Percentiles rank a stretch among this genome's conserved stretches.
Evolutionary conservation across 768 basidiomycete genomes (phyloP).

Genomic region (Kwoniella dendrophila): DNA sequence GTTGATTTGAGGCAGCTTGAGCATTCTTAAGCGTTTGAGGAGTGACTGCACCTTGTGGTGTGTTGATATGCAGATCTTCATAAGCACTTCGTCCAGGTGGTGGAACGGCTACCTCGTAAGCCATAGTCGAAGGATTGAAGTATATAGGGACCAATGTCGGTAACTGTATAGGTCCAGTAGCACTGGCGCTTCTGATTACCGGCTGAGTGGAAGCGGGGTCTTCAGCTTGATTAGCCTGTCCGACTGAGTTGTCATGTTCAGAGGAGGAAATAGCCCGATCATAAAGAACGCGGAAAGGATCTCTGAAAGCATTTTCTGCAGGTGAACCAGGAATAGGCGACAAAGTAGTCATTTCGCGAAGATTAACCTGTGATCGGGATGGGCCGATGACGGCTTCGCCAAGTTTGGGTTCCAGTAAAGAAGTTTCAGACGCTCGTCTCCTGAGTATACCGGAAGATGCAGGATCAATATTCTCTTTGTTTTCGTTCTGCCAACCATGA

Average conservation of each 20-base stretch:
- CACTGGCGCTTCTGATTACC: too few species aligned
- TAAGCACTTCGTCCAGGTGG: slow-evolving; percentile 3
- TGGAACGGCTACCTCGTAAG: slow-evolving; percentile 11
- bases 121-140: slow-evolving; percentile 15
- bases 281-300: slow-evolving; percentile 8
- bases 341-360: slow-evolving; percentile 14
- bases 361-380: slow-evolving; percentile 16
- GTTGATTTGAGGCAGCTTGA: background rate
- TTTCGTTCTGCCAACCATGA: background rate
- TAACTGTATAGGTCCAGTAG: background rate
- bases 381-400: slow-evolving; percentile 8
- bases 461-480: slow-evolving; percentile 19
- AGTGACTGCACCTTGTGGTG: background rate
- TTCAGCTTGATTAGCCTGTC: background rate
- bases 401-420: slow-evolving; percentile 9
- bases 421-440: slow-evolving; percentile 18
- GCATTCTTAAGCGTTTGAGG: slow-evolving; percentile 2
- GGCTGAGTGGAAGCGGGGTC: background rate
- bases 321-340: slow-evolving; percentile 35
- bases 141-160: background rate
- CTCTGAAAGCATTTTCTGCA: background rate
- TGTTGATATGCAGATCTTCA: slow-evolving; percentile 9
- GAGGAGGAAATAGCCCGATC: background rate
- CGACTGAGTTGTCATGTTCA: background rate
- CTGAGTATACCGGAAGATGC: background rate